These are phyloP conservation scores for Amanita brunnescens DNA, from an alignment of 768 basidiomycete species.

Conservation along the genomic window DNA sequence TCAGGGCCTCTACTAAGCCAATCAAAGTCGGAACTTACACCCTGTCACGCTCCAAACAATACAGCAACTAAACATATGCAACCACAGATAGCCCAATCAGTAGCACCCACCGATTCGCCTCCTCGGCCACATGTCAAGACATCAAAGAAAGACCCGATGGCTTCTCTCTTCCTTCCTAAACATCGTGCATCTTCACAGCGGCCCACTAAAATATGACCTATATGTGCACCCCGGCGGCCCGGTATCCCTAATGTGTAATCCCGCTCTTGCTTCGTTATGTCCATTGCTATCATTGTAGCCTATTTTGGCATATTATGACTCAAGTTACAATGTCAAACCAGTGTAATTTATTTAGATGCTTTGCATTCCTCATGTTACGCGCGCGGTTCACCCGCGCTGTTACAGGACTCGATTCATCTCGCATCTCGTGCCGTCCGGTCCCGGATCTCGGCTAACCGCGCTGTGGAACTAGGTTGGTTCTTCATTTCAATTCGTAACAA, in stretches of 20 bases:
- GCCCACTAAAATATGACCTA: slow-evolving; percentile 17
- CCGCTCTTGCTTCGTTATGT: neutral
- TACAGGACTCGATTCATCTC: neutral
- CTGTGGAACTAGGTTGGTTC: neutral
- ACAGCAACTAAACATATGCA: slow-evolving; percentile 4
- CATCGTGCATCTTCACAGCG: slow-evolving; percentile 55
- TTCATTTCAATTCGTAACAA: neutral
- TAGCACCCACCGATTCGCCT: slow-evolving; percentile 19
- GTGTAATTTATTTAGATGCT: neutral
- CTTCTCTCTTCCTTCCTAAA: slow-evolving; percentile 64
- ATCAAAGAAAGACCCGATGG: slow-evolving; percentile 57
- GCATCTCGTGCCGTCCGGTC: neutral
- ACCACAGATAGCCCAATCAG: slow-evolving; percentile 7
- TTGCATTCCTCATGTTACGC: neutral
- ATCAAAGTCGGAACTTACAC: slow-evolving; percentile 11
- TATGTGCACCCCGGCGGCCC: neutral
- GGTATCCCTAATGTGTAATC: neutral
- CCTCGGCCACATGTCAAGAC: slow-evolving; percentile 28
- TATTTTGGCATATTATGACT: neutral
- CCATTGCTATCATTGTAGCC: neutral
- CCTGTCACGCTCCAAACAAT: slow-evolving; percentile 9
- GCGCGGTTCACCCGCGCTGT: neutral
- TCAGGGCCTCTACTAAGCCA: neutral
- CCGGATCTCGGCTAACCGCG: neutral
- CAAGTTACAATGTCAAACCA: neutral